Base-by-base conservation (phyloP, 441 rosid species). In the Syzygium syzygioides region DNA sequence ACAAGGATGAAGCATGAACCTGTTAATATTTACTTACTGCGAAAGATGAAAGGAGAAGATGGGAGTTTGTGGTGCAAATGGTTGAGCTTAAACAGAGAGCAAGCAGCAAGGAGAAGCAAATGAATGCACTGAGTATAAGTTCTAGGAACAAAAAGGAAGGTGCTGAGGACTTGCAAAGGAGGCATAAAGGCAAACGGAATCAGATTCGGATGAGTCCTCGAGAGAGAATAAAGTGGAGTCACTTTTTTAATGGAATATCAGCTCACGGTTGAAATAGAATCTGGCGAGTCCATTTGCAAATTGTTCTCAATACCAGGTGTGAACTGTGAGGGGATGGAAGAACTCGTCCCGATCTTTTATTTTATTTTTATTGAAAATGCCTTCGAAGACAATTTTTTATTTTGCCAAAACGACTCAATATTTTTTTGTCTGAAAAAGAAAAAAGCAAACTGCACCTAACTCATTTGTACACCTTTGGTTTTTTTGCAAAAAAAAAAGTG, bases 131-230 rank as follows among this genome's bases (percentile, higher is more conserved):
- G 53, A 76, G 84, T 6, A 41, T 23, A 41, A 76, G 84, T 41
- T 76, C 53, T 68, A 28, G 85, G 89, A 87, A 59, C 19, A 32
- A 54, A 30, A 89, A 45, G 85, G 87, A 60, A 87, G 87, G 53
- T 25, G 84, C 5, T 30, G 52, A n/a, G 83, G 84, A 76, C 84
- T 9, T 23, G 53, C 53, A 13, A 23, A 23, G 53, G 12, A 52
- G 68, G 89, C 86, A 91, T 60, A 89, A 87, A 87, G 84, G 57
- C 52, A n/a, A 57, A 30, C 10, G 57, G 95, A 92, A 94, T 91
- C 52, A 64, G 94, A 90, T 93, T 92, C 94, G 55, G 79, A 60
- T 54, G 89, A 89, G 32, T 80, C 86, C 85, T 86, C 79, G 86
- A 55, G 88, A 90, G 1, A 91, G 93, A 92, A 93, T 91, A 92